phyloP scores from a whole-genome alignment of 2,329 filamentous ascomycete genomes.

The Aspergillus carbonarius region DNA sequence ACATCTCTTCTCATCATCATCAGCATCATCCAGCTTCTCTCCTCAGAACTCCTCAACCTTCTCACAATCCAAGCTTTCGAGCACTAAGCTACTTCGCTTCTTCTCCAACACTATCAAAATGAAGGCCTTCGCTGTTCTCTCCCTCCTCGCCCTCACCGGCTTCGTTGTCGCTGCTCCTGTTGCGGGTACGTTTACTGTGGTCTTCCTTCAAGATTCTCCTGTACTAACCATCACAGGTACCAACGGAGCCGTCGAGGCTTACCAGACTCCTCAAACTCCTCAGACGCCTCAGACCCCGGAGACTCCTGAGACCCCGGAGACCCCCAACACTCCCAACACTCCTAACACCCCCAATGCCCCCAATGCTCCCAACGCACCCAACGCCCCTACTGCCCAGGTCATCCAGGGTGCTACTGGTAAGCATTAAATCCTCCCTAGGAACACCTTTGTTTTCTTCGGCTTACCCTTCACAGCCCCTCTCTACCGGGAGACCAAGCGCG shows the following conservation, averaged over 20 bases:
- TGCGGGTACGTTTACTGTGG: neutral
- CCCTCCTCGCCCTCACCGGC: slow-evolving; percentile 4
- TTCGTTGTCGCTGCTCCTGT: neutral
- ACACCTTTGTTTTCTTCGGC: too few species aligned
- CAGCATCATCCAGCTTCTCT: slow-evolving; percentile 1
- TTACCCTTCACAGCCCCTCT: too few species aligned
- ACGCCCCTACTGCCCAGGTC: too few species aligned
- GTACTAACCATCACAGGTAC: neutral
- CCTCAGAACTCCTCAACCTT: neutral
- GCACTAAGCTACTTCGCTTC: neutral
- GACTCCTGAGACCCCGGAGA: neutral
- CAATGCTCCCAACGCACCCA: too few species aligned
- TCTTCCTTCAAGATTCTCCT: neutral
- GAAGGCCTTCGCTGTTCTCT: slow-evolving; percentile 7
- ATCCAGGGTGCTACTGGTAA: too few species aligned
- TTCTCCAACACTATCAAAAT: slow-evolving; percentile 3
- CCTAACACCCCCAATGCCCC: too few species aligned
- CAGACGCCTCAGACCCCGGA: too few species aligned
- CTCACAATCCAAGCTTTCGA: neutral
- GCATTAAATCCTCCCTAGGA: too few species aligned
- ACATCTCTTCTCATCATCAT: neutral
- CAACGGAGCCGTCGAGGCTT: too few species aligned
- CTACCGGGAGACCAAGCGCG: neutral
- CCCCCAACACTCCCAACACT: neutral
- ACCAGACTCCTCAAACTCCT: too few species aligned